Conservation (phyloP, 2,329 filamentous ascomycete genomes). For the Fusarium pininemorale region DNA sequence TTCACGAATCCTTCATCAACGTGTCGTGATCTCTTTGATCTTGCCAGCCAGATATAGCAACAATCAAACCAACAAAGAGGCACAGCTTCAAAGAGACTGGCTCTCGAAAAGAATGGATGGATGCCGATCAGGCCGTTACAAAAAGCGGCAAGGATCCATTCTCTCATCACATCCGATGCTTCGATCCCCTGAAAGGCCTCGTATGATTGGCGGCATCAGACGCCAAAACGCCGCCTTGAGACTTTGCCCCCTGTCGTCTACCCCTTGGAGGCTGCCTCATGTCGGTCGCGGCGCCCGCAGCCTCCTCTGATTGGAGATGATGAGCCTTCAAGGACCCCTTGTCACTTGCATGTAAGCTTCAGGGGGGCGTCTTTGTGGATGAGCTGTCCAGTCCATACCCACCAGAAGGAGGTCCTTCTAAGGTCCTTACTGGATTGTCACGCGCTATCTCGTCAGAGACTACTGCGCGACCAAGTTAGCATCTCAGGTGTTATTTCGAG, state of each 20-base stretch:
- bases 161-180: constrained; percentile 31
- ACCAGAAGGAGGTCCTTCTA: constrained; percentile 31
- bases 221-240: constrained; percentile 33
- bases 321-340: constrained; percentile 15
- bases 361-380: constrained; percentile 23
- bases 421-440: constrained; percentile 36
- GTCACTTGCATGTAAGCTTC: constrained; percentile 27
- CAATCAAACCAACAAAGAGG: constrained; percentile 19
- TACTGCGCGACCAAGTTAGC: constrained; percentile 39
- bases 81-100: constrained; percentile 17
- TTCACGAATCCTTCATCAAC: constrained; percentile 20
- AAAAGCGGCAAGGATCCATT: constrained; percentile 34
- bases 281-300: constrained; percentile 39
- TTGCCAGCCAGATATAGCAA: constrained; percentile 16
- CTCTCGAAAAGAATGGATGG: constrained; percentile 21
- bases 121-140: constrained; percentile 40
- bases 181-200: constrained; percentile 35
- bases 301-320: constrained; percentile 32
- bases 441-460: constrained; percentile 37
- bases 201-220: constrained; percentile 38
- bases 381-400: constrained; percentile 28
- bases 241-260: constrained; percentile 24
- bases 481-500: constrained; percentile 26
- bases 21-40: constrained; percentile 22
- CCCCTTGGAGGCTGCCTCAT: constrained; percentile 33